Percentiles rank a stretch among this genome's conserved stretches.
phyloP scores from a whole-genome alignment of 768 basidiomycete genomes.

The Pholiota molesta region DNA sequence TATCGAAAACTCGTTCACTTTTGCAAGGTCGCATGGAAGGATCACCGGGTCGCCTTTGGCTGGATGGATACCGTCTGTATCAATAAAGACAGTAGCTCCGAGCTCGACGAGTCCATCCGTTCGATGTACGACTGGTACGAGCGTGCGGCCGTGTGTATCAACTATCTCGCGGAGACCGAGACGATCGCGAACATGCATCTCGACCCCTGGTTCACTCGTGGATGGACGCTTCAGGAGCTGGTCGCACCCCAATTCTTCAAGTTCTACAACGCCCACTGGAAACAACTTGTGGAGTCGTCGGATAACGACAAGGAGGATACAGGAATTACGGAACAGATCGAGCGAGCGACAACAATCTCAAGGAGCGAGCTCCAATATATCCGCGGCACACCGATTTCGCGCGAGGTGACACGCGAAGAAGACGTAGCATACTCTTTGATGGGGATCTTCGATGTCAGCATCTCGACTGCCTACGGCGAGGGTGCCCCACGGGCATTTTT shows the following conservation, averaged over 20 bases:
- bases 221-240: neutral
- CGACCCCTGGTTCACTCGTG: neutral
- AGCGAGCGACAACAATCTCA: neutral
- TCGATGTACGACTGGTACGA: neutral
- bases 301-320: neutral
- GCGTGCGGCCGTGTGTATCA: neutral
- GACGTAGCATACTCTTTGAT: neutral
- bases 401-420: neutral
- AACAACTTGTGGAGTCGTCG: too few relatives aligned
- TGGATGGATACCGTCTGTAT: neutral
- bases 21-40: too few relatives aligned
- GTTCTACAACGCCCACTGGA: neutral
- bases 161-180: neutral
- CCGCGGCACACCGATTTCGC: neutral
- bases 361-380: neutral
- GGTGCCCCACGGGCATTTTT: neutral
- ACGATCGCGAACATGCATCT: neutral
- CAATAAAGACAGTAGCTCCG: slow-evolving; percentile 1
- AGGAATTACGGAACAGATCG: neutral
- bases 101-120: neutral
- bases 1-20: too few relatives aligned
- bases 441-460: slow-evolving; percentile 1
- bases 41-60: neutral
- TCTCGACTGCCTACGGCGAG: neutral
- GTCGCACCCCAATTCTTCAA: neutral